Evolutionary conservation across 768 basidiomycete genomes (phyloP), one percentile per base, ranked within the genome.

Genomic region (Lactifluus pinguis): DNA sequence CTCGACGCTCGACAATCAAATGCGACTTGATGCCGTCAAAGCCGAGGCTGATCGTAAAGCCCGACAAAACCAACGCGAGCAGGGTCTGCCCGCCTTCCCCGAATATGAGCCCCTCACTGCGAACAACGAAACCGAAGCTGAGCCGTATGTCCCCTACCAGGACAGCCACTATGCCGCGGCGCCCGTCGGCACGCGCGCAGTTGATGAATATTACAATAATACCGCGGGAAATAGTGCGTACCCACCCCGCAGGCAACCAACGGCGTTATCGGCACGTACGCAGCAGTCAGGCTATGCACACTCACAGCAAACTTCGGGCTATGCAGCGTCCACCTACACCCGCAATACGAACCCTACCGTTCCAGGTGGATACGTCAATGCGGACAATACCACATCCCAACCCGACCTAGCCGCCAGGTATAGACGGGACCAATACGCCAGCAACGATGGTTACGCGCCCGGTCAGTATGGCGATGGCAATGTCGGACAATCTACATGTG

Each of bases 21-120:
- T 90, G 78, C 86, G 88, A 32, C 73, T 93, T 60, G 89, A 91
- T 64, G 90, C 90, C 15, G 83, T 93, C 66, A 91, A 90, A 68
- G 90, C 91, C 9, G 91, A 92, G 69, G 85, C 82, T 6, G 90
- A 93, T 66, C 81, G 91, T 63, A 92, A 91, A 70, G 86, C 86
- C 13, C 78, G 78, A 38, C 84, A 84, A 62, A 75, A 77, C 9
- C 73, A 73, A 45, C 73, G 74, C 14, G 89, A 90, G 73, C 75
- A 76, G 57, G 91, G 91, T 17, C 70, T 93, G 1, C 89, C 90
- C 10, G 80, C 86, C 9, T 89, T 92, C 73, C 74, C 82, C 39
- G 90, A 92, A 71, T 79, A 81, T 36, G 80, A 82, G 41, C 73
- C 66, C 19, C 77, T 92, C 58, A 84, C 83, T 13, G 79, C 74